Evolutionary conservation across 495 filamentous ascomycete species (phyloP).

Genomic region (Parmelia sp.): DNA sequence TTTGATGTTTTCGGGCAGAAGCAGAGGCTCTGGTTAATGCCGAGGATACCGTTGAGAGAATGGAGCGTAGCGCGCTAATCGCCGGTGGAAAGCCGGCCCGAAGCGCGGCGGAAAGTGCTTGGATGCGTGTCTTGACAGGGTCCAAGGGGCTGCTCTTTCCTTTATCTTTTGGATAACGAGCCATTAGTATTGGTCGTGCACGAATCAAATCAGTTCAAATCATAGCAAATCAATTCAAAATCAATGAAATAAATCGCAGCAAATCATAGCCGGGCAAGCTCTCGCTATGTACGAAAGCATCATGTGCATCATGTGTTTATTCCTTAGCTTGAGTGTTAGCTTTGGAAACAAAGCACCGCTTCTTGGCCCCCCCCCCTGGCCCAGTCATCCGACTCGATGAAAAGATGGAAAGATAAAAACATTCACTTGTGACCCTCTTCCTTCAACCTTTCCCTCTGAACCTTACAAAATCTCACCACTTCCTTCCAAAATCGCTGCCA

Average conservation of each 20-base stretch:
- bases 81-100: conserved; percentile 2
- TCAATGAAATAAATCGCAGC: no score
- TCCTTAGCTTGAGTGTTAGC: neutral
- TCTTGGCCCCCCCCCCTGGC: no score
- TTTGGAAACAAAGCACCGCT: neutral
- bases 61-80: conserved; percentile 11
- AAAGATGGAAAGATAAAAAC: no score
- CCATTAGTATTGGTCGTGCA: neutral
- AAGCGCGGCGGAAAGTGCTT: conserved; percentile 2
- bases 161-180: neutral
- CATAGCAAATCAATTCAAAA: no score
- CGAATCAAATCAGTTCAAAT: neutral
- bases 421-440: neutral
- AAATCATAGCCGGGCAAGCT: neutral
- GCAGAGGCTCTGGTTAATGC: conserved; percentile 7
- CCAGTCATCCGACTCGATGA: neutral
- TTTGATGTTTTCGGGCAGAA: neutral
- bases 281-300: neutral
- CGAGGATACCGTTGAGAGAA: conserved; percentile 9
- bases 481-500: neutral
- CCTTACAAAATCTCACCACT: neutral
- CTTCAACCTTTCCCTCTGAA: neutral
- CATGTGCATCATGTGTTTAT: no score
- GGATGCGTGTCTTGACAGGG: neutral
- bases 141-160: neutral